phyloP scores from a whole-genome alignment of 441 rosid genomes.

The Biscutella laevigata region DNA sequence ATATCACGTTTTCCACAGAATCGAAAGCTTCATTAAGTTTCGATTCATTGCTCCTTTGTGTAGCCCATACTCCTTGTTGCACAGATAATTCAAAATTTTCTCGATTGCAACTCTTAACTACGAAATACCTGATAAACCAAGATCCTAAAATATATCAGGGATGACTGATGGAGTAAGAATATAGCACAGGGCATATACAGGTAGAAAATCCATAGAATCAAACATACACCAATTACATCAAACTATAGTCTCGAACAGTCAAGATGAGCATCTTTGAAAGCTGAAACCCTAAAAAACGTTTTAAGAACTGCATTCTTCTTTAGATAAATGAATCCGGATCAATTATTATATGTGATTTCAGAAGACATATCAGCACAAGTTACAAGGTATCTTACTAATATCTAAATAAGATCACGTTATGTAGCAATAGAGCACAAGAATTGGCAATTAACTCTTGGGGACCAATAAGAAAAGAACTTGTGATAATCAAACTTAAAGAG shows the following conservation, averaged over 20 bases:
- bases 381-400: background rate
- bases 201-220: background rate
- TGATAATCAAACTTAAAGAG: background rate
- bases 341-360: background rate
- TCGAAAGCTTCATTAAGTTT: slow-evolving; percentile 97
- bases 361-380: background rate
- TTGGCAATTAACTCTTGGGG: slow-evolving; percentile 3
- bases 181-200: background rate
- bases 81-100: slow-evolving; percentile 97
- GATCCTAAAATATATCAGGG: slow-evolving; percentile 19
- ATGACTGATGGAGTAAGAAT: background rate
- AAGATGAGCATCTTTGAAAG: background rate
- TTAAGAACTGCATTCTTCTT: slow-evolving; percentile 2
- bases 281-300: background rate
- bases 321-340: background rate
- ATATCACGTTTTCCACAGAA: slow-evolving; percentile 78
- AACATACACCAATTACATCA: background rate
- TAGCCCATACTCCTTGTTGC: slow-evolving; percentile 99
- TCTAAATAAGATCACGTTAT: background rate
- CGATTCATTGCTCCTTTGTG: slow-evolving; percentile 97
- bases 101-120: slow-evolving; percentile 94
- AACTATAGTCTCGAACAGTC: background rate
- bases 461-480: background rate
- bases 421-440: slow-evolving; percentile 3
- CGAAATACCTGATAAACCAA: slow-evolving; percentile 71